phyloP scores from a whole-genome alignment of 2,329 filamentous ascomycete species.

The Penicillium sp. region DNA sequence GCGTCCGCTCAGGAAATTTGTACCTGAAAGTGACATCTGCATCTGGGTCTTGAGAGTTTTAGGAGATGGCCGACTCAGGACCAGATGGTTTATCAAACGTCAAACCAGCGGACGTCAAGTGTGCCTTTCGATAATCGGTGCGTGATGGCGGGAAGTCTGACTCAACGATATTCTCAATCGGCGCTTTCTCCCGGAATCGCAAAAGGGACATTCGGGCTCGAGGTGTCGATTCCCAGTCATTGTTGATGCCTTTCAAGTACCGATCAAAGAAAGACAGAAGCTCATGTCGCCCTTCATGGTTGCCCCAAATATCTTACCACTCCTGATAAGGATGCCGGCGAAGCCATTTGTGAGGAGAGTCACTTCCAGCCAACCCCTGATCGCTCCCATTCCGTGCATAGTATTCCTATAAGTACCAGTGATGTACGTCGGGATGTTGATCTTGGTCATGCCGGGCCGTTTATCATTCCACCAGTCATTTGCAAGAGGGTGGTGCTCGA shows the following conservation, averaged over 20 bases:
- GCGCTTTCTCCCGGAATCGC: constrained; percentile 33
- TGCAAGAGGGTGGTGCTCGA: constrained; percentile 31
- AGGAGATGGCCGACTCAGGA: constrained; percentile 22
- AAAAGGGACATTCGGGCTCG: constrained; percentile 46
- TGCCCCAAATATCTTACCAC: constrained; percentile 48
- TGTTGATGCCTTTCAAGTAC: constrained; percentile 46
- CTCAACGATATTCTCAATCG: constrained; percentile 31
- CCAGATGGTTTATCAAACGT: background rate
- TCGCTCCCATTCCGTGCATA: constrained; percentile 39
- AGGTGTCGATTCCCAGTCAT: constrained; percentile 51
- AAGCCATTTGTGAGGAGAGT: constrained; percentile 47
- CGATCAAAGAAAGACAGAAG: constrained; percentile 48
- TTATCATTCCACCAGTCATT: constrained; percentile 44
- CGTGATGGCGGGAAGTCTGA: constrained; percentile 37
- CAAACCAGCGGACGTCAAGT: constrained; percentile 23
- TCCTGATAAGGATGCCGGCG: constrained; percentile 44
- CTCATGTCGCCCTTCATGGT: constrained; percentile 36
- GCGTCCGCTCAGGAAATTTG: constrained; percentile 41
- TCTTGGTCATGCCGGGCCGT: constrained; percentile 36
- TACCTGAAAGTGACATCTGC: constrained; percentile 37
- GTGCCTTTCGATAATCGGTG: constrained; percentile 37
- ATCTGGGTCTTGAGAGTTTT: constrained; percentile 32
- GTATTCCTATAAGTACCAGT: constrained; percentile 33
- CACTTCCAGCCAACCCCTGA: constrained; percentile 42
- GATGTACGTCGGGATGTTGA: constrained; percentile 39